Evolutionary conservation across 257 asterid genomes (phyloP).

Genomic region (Cynanchum wilfordii): DNA sequence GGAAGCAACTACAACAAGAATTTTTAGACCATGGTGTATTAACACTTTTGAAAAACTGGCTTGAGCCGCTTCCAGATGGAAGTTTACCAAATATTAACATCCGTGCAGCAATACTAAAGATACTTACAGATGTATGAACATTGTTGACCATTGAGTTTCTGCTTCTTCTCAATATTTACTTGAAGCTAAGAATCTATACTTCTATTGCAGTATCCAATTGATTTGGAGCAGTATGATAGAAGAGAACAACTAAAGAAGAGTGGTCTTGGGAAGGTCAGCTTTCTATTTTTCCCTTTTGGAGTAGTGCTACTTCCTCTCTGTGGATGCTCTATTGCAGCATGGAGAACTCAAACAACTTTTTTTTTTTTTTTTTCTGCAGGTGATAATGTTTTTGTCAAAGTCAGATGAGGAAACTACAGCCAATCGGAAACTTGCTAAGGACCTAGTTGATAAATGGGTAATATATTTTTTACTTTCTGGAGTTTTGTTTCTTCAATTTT

Average conservation of each 20-base stretch:
- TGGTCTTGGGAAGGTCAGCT: constrained; percentile 85
- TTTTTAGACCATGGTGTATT: constrained; percentile 93
- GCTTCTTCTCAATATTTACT: constrained; percentile 1
- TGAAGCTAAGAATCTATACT: constrained; percentile 25
- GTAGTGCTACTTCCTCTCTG: neutral
- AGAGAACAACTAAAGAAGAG: constrained; percentile 83
- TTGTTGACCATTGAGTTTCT: neutral
- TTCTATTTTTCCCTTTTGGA: constrained; percentile 13
- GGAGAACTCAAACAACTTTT: neutral
- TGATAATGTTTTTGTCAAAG: constrained; percentile 88
- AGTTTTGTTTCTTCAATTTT: neutral
- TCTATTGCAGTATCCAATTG: constrained; percentile 79
- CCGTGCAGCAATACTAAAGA: constrained; percentile 78
- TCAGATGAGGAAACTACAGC: constrained; percentile 93
- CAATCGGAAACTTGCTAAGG: constrained; percentile 85
- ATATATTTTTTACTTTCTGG: constrained; percentile 3
- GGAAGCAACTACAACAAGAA: constrained; percentile 93
- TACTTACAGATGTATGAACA: constrained; percentile 68
- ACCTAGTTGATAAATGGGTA: constrained; percentile 99
- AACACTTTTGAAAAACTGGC: constrained; percentile 79
- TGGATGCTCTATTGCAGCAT: neutral
- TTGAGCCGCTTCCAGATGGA: constrained; percentile 97
- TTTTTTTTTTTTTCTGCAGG: constrained; percentile 37
- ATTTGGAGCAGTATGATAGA: constrained; percentile 72
- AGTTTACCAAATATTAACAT: constrained; percentile 89